Evolutionary conservation across 176 grass and related monocot genomes (phyloP).

Genomic region (Stipa capillata): DNA sequence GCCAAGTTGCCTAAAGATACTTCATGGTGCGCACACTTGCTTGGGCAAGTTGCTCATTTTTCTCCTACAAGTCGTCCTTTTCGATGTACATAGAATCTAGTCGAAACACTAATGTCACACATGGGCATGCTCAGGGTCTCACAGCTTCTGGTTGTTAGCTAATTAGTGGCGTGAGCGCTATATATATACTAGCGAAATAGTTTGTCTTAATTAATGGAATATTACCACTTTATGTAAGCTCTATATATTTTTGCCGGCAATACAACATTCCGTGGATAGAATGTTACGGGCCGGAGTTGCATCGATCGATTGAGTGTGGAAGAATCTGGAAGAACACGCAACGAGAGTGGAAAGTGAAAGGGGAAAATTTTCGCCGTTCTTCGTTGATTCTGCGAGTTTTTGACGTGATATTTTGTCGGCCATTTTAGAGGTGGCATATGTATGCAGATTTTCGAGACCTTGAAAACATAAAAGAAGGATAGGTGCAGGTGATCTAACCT

Average conservation of each 20-base stretch:
- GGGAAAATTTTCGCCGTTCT: background rate
- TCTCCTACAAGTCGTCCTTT: background rate
- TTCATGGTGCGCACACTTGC: background rate
- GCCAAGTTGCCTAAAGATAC: slow-evolving; percentile 11
- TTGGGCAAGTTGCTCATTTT: slow-evolving; percentile 15
- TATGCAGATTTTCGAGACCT: background rate
- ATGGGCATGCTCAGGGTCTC: background rate
- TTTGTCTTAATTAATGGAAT: no score
- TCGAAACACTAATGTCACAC: background rate
- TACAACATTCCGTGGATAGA: background rate
- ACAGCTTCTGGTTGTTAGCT: background rate
- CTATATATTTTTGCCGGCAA: no score
- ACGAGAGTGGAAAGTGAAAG: background rate
- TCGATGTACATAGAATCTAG: background rate
- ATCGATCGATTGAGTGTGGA: background rate
- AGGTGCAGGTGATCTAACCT: background rate
- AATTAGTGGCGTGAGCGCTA: background rate
- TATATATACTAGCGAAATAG: background rate
- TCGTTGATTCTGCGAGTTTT: background rate
- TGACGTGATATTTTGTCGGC: background rate
- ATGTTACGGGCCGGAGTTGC: background rate
- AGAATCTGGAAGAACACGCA: background rate
- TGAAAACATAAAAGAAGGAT: background rate
- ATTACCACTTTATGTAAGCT: background rate
- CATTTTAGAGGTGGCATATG: background rate